Conservation (phyloP, 192 early-diverging fungal species). For the Coemansia sp. region DNA sequence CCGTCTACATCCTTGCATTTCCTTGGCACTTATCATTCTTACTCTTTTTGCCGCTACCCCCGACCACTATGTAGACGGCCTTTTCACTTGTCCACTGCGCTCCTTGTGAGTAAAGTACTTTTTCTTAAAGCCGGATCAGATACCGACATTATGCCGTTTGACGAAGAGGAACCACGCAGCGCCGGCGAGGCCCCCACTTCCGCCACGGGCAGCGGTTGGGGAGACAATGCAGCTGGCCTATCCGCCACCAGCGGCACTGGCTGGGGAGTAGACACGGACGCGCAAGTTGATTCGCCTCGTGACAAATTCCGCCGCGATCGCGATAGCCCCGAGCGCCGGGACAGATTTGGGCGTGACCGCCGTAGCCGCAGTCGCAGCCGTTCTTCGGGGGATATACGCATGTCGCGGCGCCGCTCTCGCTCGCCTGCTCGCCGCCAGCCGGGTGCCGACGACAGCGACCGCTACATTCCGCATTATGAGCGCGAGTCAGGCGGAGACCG, state of each 20-base stretch:
- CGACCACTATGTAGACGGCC: conserved; percentile 10
- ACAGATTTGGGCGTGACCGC: conserved; percentile 49
- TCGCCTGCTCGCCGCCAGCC: conserved; percentile 37
- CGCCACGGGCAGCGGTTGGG: neutral
- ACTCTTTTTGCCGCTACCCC: neutral
- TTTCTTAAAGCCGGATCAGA: neutral
- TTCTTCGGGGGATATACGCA: conserved; percentile 32
- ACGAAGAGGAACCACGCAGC: conserved; percentile 34
- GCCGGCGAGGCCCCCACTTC: conserved; percentile 17
- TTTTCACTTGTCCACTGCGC: neutral
- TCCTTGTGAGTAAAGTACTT: neutral
- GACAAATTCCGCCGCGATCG: conserved; percentile 51
- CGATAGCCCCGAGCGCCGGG: conserved; percentile 49
- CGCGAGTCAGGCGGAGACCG: conserved; percentile 57
- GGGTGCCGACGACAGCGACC: conserved; percentile 62
- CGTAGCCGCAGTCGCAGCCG: conserved; percentile 40
- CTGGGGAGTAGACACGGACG: conserved; percentile 26
- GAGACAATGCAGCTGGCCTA: neutral
- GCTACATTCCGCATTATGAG: conserved; percentile 84
- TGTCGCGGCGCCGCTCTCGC: conserved; percentile 40
- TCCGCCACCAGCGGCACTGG: conserved; percentile 10
- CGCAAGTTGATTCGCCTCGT: conserved; percentile 22
- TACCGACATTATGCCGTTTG: conserved; percentile 42
- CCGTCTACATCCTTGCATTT: neutral
- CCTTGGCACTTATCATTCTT: neutral